A percentile compares a stretch with the other conserved stretches of the same genome.
Conservation (phyloP, 768 basidiomycete species). For the Tulasnella sp. region DNA sequence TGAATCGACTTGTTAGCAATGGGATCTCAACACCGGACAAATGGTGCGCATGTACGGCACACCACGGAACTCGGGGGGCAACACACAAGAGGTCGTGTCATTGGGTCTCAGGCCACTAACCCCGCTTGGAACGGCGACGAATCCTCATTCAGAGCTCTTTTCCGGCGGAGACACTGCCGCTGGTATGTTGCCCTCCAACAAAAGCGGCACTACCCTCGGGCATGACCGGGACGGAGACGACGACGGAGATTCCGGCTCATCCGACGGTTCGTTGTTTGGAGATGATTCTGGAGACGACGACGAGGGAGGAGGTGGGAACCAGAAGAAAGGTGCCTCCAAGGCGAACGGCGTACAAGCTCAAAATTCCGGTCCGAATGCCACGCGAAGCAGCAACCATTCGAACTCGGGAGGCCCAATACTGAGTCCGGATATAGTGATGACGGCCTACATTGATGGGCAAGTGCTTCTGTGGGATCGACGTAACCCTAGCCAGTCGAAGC, state of each 20-base stretch:
- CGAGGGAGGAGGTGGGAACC: slow-evolving; percentile 54
- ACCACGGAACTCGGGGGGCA: background rate
- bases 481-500: slow-evolving; percentile 51
- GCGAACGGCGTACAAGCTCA: slow-evolving; percentile 23
- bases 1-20: slow-evolving; percentile 59
- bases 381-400: slow-evolving; percentile 4
- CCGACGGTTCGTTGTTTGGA: slow-evolving; percentile 78
- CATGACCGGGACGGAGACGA: slow-evolving; percentile 29
- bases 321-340: slow-evolving; percentile 30
- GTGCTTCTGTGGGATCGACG: slow-evolving; percentile 89
- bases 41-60: slow-evolving; percentile 66
- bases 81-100: slow-evolving; percentile 4
- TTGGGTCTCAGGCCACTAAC: slow-evolving; percentile 10
- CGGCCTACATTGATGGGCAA: slow-evolving; percentile 87
- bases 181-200: slow-evolving; percentile 18
- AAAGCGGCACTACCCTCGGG: slow-evolving; percentile 6
- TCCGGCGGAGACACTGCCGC: background rate
- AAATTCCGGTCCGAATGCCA: slow-evolving; percentile 19
- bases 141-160: slow-evolving; percentile 2
- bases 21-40: slow-evolving; percentile 94
- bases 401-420: slow-evolving; percentile 38
- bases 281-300: slow-evolving; percentile 57
- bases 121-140: slow-evolving; percentile 7
- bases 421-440: slow-evolving; percentile 82
- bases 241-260: slow-evolving; percentile 72